Evolutionary conservation across 2,329 filamentous ascomycete genomes (phyloP).

Genomic region (Apiospora rasikravindrae): DNA sequence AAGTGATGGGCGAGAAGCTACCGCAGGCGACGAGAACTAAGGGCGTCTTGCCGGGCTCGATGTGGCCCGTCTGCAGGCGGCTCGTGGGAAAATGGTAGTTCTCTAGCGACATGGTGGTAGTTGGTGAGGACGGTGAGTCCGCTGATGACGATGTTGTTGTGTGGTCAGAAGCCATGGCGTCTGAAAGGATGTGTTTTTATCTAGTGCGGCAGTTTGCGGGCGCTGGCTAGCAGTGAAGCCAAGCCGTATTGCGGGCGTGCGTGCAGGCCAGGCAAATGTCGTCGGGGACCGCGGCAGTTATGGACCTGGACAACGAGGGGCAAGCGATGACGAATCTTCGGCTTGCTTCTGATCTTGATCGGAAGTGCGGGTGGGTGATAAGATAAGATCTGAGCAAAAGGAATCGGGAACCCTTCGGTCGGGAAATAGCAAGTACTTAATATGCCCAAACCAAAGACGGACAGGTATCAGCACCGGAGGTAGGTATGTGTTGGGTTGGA

Average conservation of each 20-base stretch:
- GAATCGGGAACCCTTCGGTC: not conserved
- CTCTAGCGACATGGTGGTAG: constrained; percentile 36
- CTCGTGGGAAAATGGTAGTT: constrained; percentile 66
- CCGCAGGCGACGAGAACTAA: constrained; percentile 73
- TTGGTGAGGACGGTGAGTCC: constrained; percentile 11
- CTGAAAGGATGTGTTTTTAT: not conserved
- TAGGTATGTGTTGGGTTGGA: not conserved
- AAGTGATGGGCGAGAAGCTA: constrained; percentile 76
- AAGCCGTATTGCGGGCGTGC: not conserved
- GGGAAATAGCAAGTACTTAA: not conserved
- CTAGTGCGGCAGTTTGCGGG: not conserved
- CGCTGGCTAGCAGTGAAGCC: constrained; percentile 8
- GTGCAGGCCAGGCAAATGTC: not conserved
- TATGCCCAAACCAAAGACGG: not conserved
- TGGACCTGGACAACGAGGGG: not conserved
- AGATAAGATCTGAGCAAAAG: constrained; percentile 10
- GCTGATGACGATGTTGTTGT: constrained; percentile 11
- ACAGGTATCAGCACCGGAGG: not conserved
- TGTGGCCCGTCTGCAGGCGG: constrained; percentile 62
- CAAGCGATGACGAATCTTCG: constrained; percentile 11
- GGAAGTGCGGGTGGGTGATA: constrained; percentile 2
- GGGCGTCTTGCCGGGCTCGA: constrained; percentile 61
- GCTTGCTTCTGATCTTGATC: not conserved
- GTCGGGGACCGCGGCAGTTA: not conserved
- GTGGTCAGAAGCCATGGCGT: constrained; percentile 21